Base-by-base conservation (phyloP, 371 early-diverging fungal genomes). In the Mortierella sp. region DNA sequence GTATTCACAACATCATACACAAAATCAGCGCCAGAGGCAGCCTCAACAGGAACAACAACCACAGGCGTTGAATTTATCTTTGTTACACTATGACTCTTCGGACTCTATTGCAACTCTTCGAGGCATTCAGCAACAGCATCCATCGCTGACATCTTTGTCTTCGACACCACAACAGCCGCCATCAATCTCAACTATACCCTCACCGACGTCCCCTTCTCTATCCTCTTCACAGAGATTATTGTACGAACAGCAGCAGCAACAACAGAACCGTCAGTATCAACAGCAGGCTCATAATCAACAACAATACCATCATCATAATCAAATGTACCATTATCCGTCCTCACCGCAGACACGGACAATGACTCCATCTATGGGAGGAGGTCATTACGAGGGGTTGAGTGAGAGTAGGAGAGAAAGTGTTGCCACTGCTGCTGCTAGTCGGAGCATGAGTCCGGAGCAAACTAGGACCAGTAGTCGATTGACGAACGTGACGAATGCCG, bases 401-500 rank as follows among this genome's bases (percentile, higher is more conserved):
- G n/a, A n/a, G 43, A 7, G 39, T n/a, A 31, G 14, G 21, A 14
- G 51, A 50, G 32, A 51, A 6, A 30, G 43, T 30, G 34, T 31
- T 39, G 17, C n/a, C n/a, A n/a, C n/a, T n/a, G n/a, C 1, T 41
- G n/a, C 11, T 48, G 58, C 32, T 6, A 56, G 26, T 32, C 48
- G 60, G 39, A 60, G 42, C 34, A 19, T 52, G 50, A 71, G 71
- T 27, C 64, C 64, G 15, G 44, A 43, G 3, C 46, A 56, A n/a
- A 49, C n/a, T n/a, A n/a, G 71, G 31, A 64, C 64, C 23, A 71
- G 64, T 12, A 71, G 71, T 30, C 64, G 65, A n/a, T 30, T 64
- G 57, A 72, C 65, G 21, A 60, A 64, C 19, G 32, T 60, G 57
- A 64, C 65, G 11, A 60, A 31, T 30, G 19, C 39, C 8, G 72